phyloP scores from a whole-genome alignment of 2,329 filamentous ascomycete species.

The Apiospora sp. region DNA sequence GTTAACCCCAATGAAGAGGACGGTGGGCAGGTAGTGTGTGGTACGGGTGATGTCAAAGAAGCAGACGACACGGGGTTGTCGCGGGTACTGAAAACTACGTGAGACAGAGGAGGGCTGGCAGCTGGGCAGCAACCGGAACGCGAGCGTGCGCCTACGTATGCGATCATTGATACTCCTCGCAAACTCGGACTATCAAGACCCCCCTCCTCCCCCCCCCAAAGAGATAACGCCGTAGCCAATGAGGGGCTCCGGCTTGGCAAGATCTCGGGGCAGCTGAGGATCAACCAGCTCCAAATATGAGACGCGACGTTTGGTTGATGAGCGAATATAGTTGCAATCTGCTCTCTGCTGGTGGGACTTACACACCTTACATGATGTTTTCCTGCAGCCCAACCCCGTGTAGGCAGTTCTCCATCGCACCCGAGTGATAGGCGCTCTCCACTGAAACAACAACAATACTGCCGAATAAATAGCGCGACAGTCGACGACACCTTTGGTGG shows the following conservation, averaged over 20 bases:
- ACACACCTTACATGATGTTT: conserved; percentile 5
- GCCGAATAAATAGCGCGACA: not conserved
- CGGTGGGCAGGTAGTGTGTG: not conserved
- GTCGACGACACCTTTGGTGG: not conserved
- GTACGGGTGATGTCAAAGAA: conserved; percentile 15
- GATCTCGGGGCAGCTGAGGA: conserved; percentile 13
- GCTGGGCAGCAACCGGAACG: not conserved
- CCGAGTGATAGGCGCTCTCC: not conserved
- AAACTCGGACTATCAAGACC: conserved; percentile 13
- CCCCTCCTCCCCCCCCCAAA: not conserved
- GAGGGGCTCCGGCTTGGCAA: conserved; percentile 9
- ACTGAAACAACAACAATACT: conserved; percentile 5
- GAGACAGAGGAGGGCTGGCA: conserved; percentile 14
- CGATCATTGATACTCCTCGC: conserved; percentile 10
- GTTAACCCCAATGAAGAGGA: not conserved
- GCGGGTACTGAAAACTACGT: conserved; percentile 18
- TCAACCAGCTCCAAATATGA: conserved; percentile 8
- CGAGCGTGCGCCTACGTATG: not conserved
- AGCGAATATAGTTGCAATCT: not conserved
- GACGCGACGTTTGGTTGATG: not conserved
- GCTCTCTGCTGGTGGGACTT: not conserved
- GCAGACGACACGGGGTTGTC: conserved; percentile 14
- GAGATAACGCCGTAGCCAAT: not conserved
- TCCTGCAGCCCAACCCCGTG: conserved; percentile 7
- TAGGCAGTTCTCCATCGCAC: conserved; percentile 8